Conservation (phyloP, 371 early-diverging fungal species). For the Mortierella sp. region DNA sequence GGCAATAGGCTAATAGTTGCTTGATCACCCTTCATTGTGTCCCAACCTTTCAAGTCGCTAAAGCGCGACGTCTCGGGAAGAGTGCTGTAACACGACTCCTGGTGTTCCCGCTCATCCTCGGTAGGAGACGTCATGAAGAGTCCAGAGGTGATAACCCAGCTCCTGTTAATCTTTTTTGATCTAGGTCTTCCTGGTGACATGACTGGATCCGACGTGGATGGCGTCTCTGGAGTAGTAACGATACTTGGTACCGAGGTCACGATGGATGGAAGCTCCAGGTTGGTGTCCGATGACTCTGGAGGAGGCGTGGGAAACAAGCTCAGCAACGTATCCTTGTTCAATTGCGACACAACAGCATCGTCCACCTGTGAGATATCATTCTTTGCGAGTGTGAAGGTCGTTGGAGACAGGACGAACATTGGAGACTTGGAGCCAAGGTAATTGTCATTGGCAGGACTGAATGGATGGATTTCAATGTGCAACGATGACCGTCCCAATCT, state of each 20-base stretch:
- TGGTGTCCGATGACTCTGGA: background rate
- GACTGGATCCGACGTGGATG: background rate
- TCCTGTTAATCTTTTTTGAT: conserved; percentile 19
- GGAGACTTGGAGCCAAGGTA: conserved; percentile 11
- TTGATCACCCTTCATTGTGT: background rate
- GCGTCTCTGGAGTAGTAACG: background rate
- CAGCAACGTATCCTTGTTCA: conserved; percentile 31
- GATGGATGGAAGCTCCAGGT: background rate
- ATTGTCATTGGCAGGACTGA: background rate
- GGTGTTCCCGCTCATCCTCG: background rate
- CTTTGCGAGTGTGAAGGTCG: conserved; percentile 15
- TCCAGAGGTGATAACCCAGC: conserved; percentile 41
- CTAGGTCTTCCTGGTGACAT: background rate
- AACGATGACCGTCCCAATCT: conserved; percentile 4
- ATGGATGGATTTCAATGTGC: conserved; percentile 5
- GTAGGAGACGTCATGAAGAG: conserved; percentile 11
- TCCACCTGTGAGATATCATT: conserved; percentile 27
- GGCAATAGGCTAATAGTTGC: background rate
- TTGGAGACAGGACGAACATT: conserved; percentile 19
- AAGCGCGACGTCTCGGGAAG: background rate
- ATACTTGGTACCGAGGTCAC: too few relatives aligned
- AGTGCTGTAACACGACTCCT: background rate
- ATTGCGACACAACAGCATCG: conserved; percentile 12
- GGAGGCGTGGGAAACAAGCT: conserved; percentile 43
- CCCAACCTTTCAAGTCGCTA: background rate